Evolutionary conservation across 768 basidiomycete species (phyloP), one percentile per base, ranked within the genome.

Genomic region (Hortiboletus campestris): DNA sequence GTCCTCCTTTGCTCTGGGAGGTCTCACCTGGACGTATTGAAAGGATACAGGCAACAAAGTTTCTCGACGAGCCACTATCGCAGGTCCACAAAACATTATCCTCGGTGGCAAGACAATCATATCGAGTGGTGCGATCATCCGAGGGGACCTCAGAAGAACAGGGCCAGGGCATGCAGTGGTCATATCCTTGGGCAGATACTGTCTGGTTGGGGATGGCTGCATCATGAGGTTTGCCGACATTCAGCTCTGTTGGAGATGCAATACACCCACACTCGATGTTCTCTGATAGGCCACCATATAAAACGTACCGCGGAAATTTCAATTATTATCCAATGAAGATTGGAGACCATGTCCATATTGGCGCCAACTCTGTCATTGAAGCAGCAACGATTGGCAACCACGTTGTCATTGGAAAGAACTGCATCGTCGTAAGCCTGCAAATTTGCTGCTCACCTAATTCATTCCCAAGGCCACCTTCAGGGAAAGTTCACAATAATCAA

Each of bases 261-360:
- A 25, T 6, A 25, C 10, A 19, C n/a, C 4, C 31, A 29, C 50
- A 39, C 22, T 46, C 42, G 41, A 28, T 8, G 20, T 41, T 46
- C 35, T 31, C 34, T 22, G 14, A 36, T 42, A 90, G 90, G 59
- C 91, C 90, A 11, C 92, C 90, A 4, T 91, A 92, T 71, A 92
- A 93, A 72, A 93, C 91, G 0, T 94, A 93, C 69, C 84, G 91
- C 49, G 90, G 89, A 57, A 86, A 89, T 59, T 92, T 93, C 78
- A 97, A 98, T 67, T 98, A 95, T 74, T 98, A 98, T 66, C 96
- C 96, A 6, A 93, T 98, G 87, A 94, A 95, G 69, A 86, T 99
- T 11, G 92, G 93, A 3, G 95, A 98, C 73, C 86, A 92, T 67
- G 97, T 98, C 22, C 88, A 96, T 58, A 91, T 99, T 43, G 96